A percentile compares a stretch with the other conserved stretches of the same genome.
Conservation (phyloP, 2,329 filamentous ascomycete genomes). For the Pseudocercospora crystallina region DNA sequence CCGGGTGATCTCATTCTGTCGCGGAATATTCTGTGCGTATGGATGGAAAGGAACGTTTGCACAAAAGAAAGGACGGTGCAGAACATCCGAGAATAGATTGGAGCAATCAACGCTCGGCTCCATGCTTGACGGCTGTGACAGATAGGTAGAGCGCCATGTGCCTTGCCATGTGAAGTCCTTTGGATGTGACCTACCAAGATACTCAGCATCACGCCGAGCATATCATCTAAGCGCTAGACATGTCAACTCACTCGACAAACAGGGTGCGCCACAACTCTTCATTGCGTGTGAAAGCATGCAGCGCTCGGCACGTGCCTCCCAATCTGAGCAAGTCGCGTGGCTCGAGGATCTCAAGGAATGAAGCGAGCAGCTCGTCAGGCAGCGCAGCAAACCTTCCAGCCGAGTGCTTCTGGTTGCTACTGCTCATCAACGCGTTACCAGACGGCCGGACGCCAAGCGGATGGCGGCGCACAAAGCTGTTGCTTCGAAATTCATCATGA, state of each 20-base stretch:
- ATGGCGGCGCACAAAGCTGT: conserved; percentile 66
- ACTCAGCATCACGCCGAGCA: conserved; percentile 32
- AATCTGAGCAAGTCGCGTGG: conserved; percentile 61
- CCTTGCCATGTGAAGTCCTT: conserved; percentile 67
- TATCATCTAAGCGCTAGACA: background rate
- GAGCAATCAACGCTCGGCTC: conserved; percentile 67
- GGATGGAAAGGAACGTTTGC: conserved; percentile 68
- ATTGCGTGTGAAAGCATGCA: conserved; percentile 79
- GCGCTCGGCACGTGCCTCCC: conserved; percentile 76
- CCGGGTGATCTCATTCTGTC: conserved; percentile 69
- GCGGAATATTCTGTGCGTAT: conserved; percentile 71
- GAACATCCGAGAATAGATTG: conserved; percentile 81
- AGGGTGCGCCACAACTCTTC: conserved; percentile 89
- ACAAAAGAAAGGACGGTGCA: conserved; percentile 89
- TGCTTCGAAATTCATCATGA: conserved; percentile 9
- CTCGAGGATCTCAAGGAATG: conserved; percentile 75
- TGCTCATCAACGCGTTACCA: conserved; percentile 74
- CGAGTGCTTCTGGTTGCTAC: conserved; percentile 64
- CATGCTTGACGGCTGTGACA: conserved; percentile 57
- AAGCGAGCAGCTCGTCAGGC: conserved; percentile 77
- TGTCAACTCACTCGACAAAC: conserved; percentile 74
- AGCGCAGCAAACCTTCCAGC: conserved; percentile 67
- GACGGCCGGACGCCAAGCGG: conserved; percentile 81
- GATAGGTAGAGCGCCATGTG: conserved; percentile 78
- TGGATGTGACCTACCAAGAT: conserved; percentile 43